A percentile compares a stretch with the other conserved stretches of the same genome.
phyloP scores from a whole-genome alignment of 2,329 filamentous ascomycete genomes.

The Botrytis galanthina region DNA sequence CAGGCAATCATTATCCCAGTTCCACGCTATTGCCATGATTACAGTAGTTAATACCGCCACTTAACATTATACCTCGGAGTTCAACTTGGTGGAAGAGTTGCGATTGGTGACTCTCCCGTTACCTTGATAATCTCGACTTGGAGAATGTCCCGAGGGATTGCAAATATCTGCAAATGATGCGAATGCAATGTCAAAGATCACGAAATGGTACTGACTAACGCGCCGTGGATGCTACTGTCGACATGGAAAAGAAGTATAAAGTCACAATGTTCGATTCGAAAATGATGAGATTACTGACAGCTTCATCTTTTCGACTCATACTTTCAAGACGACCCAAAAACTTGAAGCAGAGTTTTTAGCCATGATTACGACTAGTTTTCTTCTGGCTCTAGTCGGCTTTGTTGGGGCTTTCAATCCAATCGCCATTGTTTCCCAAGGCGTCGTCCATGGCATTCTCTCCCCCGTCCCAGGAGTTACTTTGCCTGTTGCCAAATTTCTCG shows the following conservation, averaged over 20 bases:
- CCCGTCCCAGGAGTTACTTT: background rate
- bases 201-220: background rate
- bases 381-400: background rate
- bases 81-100: background rate
- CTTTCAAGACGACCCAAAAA: background rate
- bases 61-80: background rate
- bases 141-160: background rate
- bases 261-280: background rate
- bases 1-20: background rate
- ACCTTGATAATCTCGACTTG: background rate
- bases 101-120: background rate
- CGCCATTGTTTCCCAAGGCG: background rate
- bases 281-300: background rate
- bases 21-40: no score
- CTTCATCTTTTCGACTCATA: background rate
- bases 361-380: background rate
- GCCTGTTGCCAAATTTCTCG: conserved; percentile 50
- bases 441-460: background rate
- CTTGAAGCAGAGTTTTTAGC: background rate
- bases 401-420: background rate
- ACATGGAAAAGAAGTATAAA: background rate
- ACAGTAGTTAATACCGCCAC: background rate
- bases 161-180: background rate
- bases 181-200: background rate
- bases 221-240: background rate